A percentile compares a stretch with the other conserved stretches of the same genome.
phyloP scores from a whole-genome alignment of 1,139 yeast genomes.

The Blastobotrys buckinghamii region DNA sequence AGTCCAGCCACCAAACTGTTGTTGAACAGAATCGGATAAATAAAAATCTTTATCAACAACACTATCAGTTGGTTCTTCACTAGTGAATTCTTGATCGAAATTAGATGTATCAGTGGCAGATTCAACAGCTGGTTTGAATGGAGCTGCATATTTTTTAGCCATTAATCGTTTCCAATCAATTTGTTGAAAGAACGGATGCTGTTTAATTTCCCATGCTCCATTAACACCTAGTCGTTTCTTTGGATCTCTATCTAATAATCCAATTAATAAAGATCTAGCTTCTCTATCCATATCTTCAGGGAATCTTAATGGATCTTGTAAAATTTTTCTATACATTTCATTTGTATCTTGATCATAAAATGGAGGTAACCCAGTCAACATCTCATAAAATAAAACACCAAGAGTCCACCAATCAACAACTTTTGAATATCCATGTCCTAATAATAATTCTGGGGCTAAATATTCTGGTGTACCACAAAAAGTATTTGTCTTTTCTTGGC shows the following conservation, averaged over 20 bases:
- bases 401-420: conserved; percentile 99
- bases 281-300: conserved; percentile 86
- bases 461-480: conserved; percentile 98
- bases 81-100: conserved; percentile 89
- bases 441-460: conserved; percentile 85
- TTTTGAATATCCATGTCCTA: conserved; percentile 92
- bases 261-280: conserved; percentile 75
- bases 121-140: conserved; percentile 88
- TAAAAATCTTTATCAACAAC: conserved; percentile 77
- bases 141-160: conserved; percentile 88
- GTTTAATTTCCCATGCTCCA: conserved; percentile 81
- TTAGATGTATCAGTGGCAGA: conserved; percentile 86
- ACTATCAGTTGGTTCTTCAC: conserved; percentile 89
- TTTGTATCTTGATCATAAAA: conserved; percentile 94
- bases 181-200: conserved; percentile 81
- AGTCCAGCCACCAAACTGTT: conserved; percentile 98
- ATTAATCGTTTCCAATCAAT: conserved; percentile 86
- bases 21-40: conserved; percentile 73
- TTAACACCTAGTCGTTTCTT: conserved; percentile 63
- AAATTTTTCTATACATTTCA: conserved; percentile 87
- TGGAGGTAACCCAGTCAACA: conserved; percentile 96
- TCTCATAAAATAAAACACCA: conserved; percentile 88
- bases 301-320: conserved; percentile 82
- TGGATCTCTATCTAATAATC: conserved; percentile 83
- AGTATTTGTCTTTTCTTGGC: conserved; percentile 83